A percentile compares a stretch with the other conserved stretches of the same genome.
These are phyloP conservation scores for Pythium graminicola DNA, from an alignment of 352 stramenopile species.

Conservation along the genomic window DNA sequence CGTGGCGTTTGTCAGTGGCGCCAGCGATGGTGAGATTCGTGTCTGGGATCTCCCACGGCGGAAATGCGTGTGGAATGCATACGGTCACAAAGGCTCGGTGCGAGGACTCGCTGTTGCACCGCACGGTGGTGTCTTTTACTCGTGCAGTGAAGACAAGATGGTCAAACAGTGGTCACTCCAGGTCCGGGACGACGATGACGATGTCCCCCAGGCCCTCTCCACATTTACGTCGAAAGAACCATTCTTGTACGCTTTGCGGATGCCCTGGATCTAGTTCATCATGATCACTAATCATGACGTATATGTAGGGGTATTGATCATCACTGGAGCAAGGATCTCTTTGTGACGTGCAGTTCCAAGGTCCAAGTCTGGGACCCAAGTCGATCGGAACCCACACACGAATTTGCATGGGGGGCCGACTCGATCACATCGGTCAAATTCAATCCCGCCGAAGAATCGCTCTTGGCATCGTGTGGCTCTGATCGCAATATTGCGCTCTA, in stretches of 20 bases:
- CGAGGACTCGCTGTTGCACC: conserved; percentile 83
- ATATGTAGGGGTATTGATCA: conserved; percentile 93
- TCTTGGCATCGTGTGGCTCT: conserved; percentile 94
- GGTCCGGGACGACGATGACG: conserved; percentile 62
- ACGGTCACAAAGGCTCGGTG: conserved; percentile 93
- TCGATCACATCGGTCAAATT: conserved; percentile 93
- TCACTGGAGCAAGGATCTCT: conserved; percentile 92
- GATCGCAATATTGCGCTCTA: conserved; percentile 93
- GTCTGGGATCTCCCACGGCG: conserved; percentile 96
- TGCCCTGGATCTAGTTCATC: neutral
- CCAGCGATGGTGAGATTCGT: conserved; percentile 91
- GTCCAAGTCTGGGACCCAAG: conserved; percentile 96
- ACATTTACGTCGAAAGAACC: conserved; percentile 82
- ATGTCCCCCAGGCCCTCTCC: conserved; percentile 57
- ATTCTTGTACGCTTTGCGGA: conserved; percentile 50
- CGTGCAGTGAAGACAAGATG: conserved; percentile 93
- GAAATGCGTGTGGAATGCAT: conserved; percentile 91
- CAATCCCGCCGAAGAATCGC: conserved; percentile 93
- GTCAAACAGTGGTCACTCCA: conserved; percentile 90
- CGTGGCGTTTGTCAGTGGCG: conserved; percentile 75
- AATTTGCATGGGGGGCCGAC: conserved; percentile 92
- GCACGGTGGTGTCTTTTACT: conserved; percentile 87
- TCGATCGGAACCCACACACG: conserved; percentile 90
- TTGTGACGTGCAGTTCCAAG: conserved; percentile 88
- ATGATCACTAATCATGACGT: neutral